Conservation (phyloP, 257 asterid species). For the Solanum paucissectum region DNA sequence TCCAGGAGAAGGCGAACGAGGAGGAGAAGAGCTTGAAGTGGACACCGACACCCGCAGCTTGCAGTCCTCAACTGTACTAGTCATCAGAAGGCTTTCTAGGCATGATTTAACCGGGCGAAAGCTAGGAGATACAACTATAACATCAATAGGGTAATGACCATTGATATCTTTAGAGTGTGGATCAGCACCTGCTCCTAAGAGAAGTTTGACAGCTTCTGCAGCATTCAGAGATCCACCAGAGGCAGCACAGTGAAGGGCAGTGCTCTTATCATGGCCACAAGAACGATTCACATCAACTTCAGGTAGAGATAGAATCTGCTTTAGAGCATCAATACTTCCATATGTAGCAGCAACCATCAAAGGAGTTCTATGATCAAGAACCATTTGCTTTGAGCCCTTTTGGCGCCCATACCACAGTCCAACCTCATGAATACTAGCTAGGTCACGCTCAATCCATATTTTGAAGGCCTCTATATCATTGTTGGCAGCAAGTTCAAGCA, state of each 20-base stretch:
- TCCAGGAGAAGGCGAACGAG: constrained; percentile 34
- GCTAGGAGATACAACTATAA: constrained; percentile 2
- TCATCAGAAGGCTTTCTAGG: constrained; percentile 42
- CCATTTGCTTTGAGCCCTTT: constrained; percentile 68
- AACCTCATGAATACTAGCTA: constrained; percentile 37
- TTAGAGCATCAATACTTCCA: constrained; percentile 6
- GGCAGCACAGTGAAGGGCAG: constrained; percentile 12
- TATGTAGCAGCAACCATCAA: constrained; percentile 19
- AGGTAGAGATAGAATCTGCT: constrained; percentile 1
- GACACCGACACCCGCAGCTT: constrained; percentile 12
- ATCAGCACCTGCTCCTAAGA: constrained; percentile 4
- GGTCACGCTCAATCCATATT: constrained; percentile 22
- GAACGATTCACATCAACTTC: constrained; percentile 6
- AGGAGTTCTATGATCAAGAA: constrained; percentile 60
- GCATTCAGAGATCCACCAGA: constrained; percentile 5
- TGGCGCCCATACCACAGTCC: constrained; percentile 72
- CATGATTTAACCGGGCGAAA: constrained; percentile 17
- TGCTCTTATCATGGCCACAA: constrained; percentile 7
- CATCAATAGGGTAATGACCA: constrained; percentile 1
- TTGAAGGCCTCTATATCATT: constrained; percentile 19
- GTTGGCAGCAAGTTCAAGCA: constrained; percentile 16
- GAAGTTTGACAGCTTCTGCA: not conserved
- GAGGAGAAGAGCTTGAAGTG: constrained; percentile 29
- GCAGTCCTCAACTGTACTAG: constrained; percentile 20
- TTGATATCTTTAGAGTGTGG: not conserved